Evolutionary conservation across 2,329 filamentous ascomycete genomes (phyloP), one percentile per base, ranked within the genome.

Genomic region (Sphaerulina populicola): DNA sequence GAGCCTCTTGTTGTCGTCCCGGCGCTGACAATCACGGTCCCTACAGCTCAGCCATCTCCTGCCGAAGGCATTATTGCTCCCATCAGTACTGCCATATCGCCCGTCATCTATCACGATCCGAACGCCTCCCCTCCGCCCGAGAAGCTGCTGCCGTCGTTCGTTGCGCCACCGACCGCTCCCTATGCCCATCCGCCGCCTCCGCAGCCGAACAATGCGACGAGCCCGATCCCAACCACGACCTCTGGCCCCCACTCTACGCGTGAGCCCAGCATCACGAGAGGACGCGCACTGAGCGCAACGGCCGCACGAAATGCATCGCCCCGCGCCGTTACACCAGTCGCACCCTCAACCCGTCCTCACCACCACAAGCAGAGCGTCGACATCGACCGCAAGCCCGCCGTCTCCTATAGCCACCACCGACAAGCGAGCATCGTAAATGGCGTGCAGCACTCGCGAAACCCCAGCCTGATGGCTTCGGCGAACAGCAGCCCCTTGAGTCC

Each of bases 341-440:
- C 50, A 21, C 63, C 60, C 63, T 71, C 61, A 66, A 64, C 62
- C 59, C 69, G 56, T 63, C 67, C 66, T 42, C 56, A 49, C 40
- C 44, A 40, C 23, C 44, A 36, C 44, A 64, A 69, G 61, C 61
- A 63, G 49, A 67, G 65, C 48, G 33, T 63, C 6, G 66, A 69
- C 15, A 57, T 66, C 21, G 75, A 79, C 57, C 70, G 76, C 56
- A 76, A 75, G 56, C 67, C 74, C 8, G 77, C 75, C 21, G 67
- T 70, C 53, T 77, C 76, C 12, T 84, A 97, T 75, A 88, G 87
- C 53, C 90, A 98, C 69, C 89, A 97, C 71, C 84, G 93, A 49
- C 89, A 98, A 72, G 94, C 91, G 0, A 97, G 91, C 44, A 96
- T 97, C 62, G 90, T 97, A 51, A 88, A 97, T 80, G 91, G 93